phyloP scores from a whole-genome alignment of 2,329 filamentous ascomycete genomes.

The Fusarium lyarnte region DNA sequence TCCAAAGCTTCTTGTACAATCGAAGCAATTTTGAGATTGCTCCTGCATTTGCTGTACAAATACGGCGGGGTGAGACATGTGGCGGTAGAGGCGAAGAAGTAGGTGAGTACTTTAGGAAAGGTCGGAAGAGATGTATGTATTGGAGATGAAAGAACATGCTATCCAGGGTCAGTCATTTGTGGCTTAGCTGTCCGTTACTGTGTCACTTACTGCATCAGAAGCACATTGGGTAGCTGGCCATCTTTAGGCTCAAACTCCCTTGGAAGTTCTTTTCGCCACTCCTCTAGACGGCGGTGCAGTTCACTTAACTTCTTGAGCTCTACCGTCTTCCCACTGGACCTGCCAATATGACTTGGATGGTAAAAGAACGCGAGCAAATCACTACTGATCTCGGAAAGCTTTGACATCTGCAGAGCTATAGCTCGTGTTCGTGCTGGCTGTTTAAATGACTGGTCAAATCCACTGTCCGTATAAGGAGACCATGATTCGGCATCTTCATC shows the following conservation, averaged over 20 bases:
- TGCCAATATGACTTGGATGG: slow-evolving; percentile 75
- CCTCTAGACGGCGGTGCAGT: slow-evolving; percentile 87
- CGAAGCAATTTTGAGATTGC: slow-evolving; percentile 94
- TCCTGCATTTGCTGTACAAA: slow-evolving; percentile 89
- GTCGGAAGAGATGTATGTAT: slow-evolving; percentile 94
- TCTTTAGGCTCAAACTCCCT: slow-evolving; percentile 90
- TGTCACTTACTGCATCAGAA: slow-evolving; percentile 79
- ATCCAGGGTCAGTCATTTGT: slow-evolving; percentile 9
- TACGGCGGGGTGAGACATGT: slow-evolving; percentile 88
- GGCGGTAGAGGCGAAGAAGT: slow-evolving; percentile 82
- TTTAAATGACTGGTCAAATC: slow-evolving; percentile 74
- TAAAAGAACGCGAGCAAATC: slow-evolving; percentile 93
- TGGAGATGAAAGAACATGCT: slow-evolving; percentile 99
- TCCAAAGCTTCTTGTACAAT: slow-evolving; percentile 91
- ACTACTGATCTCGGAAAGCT: slow-evolving; percentile 91
- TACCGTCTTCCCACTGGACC: slow-evolving; percentile 75
- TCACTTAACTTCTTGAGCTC: slow-evolving; percentile 95
- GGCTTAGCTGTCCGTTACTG: neutral
- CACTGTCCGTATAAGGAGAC: slow-evolving; percentile 88
- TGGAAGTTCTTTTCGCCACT: slow-evolving; percentile 86
- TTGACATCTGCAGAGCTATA: slow-evolving; percentile 81
- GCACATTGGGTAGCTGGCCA: slow-evolving; percentile 85
- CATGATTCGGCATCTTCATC: slow-evolving; percentile 86
- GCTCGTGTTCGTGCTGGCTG: slow-evolving; percentile 88
- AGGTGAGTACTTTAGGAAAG: slow-evolving; percentile 91